Base-by-base conservation (phyloP, 805 yeast species). In the Candida montana region DNA sequence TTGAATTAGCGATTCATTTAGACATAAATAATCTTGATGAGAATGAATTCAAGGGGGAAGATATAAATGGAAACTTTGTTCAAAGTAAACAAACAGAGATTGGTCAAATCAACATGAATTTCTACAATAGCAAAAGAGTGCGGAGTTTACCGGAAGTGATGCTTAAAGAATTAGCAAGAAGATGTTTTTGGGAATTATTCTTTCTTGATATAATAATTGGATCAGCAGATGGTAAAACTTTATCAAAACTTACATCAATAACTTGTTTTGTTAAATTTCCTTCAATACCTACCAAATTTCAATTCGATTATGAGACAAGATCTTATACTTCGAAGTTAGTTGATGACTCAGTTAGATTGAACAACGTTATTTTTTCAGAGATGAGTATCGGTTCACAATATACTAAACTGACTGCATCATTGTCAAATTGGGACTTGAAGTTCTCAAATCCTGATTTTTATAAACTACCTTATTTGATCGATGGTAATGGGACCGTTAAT, bases 171-270 rank as follows among this genome's bases (percentile, higher is more conserved):
- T 42, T 62, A 31, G 68, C 69, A 5, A 61, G 79, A 41, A 59
- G 76, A 42, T 63, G 72, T 10, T 67, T 72, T 45, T 74, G 79
- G 79, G 80, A 74, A 42, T 51, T 72, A 6, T 69, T 70, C 49
- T 74, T 72, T 50, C 62, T 74, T 39, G 80, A 74, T 53, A 70
- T 74, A 9, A 59, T 73, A 29, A 71, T 72, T 45, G 79, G 79
- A 1, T 73, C 77, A 7, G 76, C 80, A 1, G 75, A 74, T 37
- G 79, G 79, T 10, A 62, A 59, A 37, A 57, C 75, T 1, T 53
- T 64, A 12, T 71, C 77, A 2, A 50, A 55, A 10, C 46, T 75
- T 13, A 66, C 74, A 2, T 53, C 62, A 3, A 40, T 60, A 1
- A 57, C 61, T 24, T 57, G 68, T 29, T 52, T 60, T n/a, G 62